These are phyloP conservation scores for Pseudonitzschia multiseries DNA, from an alignment of 108 stramenopile species.

Conservation along the genomic window DNA sequence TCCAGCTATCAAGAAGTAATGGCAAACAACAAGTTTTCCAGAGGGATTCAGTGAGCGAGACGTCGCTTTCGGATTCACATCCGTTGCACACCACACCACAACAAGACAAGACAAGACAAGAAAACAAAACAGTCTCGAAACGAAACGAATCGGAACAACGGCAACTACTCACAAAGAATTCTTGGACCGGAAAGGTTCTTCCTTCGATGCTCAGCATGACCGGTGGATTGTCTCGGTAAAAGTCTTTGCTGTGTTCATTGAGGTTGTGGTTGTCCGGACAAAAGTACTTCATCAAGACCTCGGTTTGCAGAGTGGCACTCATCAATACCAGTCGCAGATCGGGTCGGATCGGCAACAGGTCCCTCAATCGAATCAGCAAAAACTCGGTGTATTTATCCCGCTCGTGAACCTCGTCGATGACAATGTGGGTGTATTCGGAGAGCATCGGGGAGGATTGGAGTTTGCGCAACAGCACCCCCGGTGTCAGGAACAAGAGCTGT, in stretches of 20 bases:
- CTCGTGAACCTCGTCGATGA: slow-evolving; percentile 97
- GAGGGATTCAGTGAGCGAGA: too few species aligned
- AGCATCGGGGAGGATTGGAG: slow-evolving; percentile 57
- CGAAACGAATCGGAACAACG: too few species aligned
- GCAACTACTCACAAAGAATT: slow-evolving; percentile 49
- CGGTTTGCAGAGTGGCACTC: slow-evolving; percentile 69
- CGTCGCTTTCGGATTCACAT: too few species aligned
- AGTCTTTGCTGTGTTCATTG: slow-evolving; percentile 30
- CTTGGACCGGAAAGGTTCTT: slow-evolving; percentile 77
- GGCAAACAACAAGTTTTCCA: background rate
- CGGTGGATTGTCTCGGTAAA: slow-evolving; percentile 35
- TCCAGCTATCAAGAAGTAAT: slow-evolving; percentile 40
- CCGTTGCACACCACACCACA: too few species aligned
- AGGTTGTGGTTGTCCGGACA: slow-evolving; percentile 16
- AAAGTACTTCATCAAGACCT: slow-evolving; percentile 67
- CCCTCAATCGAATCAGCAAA: slow-evolving; percentile 82
- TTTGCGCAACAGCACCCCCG: slow-evolving; percentile 85
- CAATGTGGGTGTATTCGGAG: slow-evolving; percentile 74
- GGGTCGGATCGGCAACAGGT: slow-evolving; percentile 64
- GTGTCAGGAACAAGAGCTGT: slow-evolving; percentile 85
- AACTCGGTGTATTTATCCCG: slow-evolving; percentile 90
- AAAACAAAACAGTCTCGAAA: too few species aligned
- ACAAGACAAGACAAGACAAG: background rate
- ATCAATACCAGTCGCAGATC: slow-evolving; percentile 76
- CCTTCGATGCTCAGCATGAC: slow-evolving; percentile 80